Evolutionary conservation across 495 filamentous ascomycete genomes (phyloP), one percentile per base, ranked within the genome.

Genomic region (Chaetomium cochliodes): DNA sequence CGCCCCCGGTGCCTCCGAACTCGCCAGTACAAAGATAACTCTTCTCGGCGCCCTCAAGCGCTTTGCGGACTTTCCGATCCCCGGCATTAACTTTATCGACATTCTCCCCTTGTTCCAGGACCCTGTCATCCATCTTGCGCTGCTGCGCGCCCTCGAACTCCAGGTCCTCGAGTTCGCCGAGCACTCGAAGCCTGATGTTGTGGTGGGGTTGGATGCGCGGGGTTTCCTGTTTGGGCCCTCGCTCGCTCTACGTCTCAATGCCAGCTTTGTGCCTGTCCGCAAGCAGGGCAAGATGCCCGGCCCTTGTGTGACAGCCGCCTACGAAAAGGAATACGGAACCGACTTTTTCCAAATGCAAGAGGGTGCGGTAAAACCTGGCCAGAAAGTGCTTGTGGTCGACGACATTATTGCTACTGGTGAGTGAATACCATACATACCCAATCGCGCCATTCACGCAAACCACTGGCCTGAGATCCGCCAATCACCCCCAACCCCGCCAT

Each of bases 401-500:
- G 94, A 99, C 75, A 93, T 99, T 70, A 98, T 99, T 78, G 94
- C 94, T 41, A 99, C 94, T 66, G 94, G 94, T 96, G 82, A 75
- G 87, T 58, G 5, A 57, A 50, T 46, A 46, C 30, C 33, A 20
- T 55, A 2, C n/a, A 20, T 50, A 47, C 50, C 56, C 46, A 33
- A 64, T 66, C 58, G 51, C 64, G 64, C 64, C 64, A 67, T 64
- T 30, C 62, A 47, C n/a, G 39, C 63, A 56, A 68, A 55, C 61
- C 41, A 37, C 28, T 46, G 52, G 52, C 5, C 13, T 52, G 42
- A 16, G 9, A 25, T n/a, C 60, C 49, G 50, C 60, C 57, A 58
- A 62, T 61, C 63, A 61, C 30, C 23, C 44, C 23, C 44, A 2
- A 9, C n/a, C 41, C 33, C 23, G 39, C 22, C 60, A 55, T 13